phyloP scores from a whole-genome alignment of 73 alveolate species.

The Tetrahymena borealis region DNA sequence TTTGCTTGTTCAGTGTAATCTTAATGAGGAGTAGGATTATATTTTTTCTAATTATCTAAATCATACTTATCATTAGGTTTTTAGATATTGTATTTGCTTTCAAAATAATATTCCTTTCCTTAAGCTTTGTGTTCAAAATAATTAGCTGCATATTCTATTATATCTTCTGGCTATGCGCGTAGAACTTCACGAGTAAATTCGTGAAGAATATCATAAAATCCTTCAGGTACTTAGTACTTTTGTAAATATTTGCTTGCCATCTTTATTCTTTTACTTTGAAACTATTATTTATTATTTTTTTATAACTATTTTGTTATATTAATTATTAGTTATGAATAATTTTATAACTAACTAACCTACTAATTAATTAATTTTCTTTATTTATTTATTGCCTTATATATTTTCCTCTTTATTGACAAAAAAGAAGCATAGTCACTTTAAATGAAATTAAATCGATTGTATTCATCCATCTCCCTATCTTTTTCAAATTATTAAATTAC shows the following conservation, averaged over 20 bases:
- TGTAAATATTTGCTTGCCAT: constrained; percentile 15
- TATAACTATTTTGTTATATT: not conserved
- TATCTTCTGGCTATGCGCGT: constrained; percentile 32
- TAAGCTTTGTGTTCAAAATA: constrained; percentile 23
- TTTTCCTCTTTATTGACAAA: no score
- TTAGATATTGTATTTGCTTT: not conserved
- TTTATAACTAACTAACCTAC: not conserved
- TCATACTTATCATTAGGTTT: not conserved
- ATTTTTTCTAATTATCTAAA: not conserved
- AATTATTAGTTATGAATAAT: not conserved
- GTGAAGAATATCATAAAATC: constrained; percentile 27
- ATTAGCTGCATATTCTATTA: constrained; percentile 8
- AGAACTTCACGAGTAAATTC: constrained; percentile 41
- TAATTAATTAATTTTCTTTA: not conserved
- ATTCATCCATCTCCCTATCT: no score
- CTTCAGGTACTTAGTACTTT: constrained; percentile 44
- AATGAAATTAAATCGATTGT: no score
- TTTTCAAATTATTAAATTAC: no score
- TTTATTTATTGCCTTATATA: not conserved
- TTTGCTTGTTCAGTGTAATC: not conserved
- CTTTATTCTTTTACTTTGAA: not conserved
- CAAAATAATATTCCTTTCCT: not conserved
- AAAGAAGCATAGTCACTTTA: no score
- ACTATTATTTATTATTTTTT: not conserved
- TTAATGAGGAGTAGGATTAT: not conserved